Evolutionary conservation across 1,284 basidiomycete genomes (phyloP), one percentile per base, ranked within the genome.

Genomic region (Rhodotorula sp.): DNA sequence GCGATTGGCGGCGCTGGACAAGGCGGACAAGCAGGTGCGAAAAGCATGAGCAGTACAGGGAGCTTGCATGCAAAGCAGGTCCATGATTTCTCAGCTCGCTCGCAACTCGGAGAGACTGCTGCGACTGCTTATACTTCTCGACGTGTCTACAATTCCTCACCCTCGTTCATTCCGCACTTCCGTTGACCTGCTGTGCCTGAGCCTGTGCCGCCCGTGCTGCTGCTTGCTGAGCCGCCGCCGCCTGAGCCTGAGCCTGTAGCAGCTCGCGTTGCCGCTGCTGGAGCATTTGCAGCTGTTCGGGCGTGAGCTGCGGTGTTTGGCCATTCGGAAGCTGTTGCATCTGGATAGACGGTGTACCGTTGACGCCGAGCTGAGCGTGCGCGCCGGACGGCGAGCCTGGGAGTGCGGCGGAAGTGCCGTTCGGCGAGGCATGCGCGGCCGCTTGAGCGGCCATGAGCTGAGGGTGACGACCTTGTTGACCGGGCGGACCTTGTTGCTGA

Each of bases 281-380:
- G 13, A 68, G 51, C 24, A 57, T n/a, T 34, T 58, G 59, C 4
- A 70, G 31, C 48, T 70, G 71, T 40, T 73, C 69, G 9, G 64
- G 61, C 46, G 63, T 68, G 11, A 71, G 46, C 53, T 66, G 64
- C 46, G n/a, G 47, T 13, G 40, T 26, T 46, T 50, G 50, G 2
- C 59, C 63, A 30, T 59, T 65, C 59, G 63, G 47, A 15, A 54
- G 50, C 31, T 59, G 51, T 13, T 44, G 48, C 15, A 53, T 20
- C 37, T 51, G 59, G 13, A 61, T 37, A 28, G 62, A 40, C n/a
- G 63, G 28, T 18, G 51, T 31, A 6, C 52, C 57, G 62, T 59
- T 65, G 40, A 26, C n/a, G 18, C 31, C 24, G 37, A 58, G 59
- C 28, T 65, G 59, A 4, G 48, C 50, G 18, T 59, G 28, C 2